These are phyloP conservation scores for Apiospora saccharicola DNA, from an alignment of 2,329 filamentous ascomycete species.

Conservation along the genomic window DNA sequence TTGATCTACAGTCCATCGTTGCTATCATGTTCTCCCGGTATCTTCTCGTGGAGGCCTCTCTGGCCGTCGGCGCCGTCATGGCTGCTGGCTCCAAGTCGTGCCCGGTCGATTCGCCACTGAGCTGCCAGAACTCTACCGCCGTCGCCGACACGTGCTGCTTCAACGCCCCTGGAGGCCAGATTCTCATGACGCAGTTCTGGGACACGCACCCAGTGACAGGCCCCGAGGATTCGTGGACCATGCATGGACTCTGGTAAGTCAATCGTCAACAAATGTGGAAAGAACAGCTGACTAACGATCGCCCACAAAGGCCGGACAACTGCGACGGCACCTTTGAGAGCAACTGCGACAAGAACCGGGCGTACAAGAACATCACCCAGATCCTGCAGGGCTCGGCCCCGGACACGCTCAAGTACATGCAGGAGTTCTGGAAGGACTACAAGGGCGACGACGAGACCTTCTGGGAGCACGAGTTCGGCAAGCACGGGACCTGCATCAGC, in stretches of 20 bases:
- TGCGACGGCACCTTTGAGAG: conserved; percentile 75
- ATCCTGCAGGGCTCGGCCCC: conserved; percentile 56
- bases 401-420: conserved; percentile 69
- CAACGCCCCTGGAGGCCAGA: conserved; percentile 73
- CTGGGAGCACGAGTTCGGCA: conserved; percentile 79
- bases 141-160: conserved; percentile 73
- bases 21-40: conserved; percentile 11
- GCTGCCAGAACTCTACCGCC: conserved; percentile 47
- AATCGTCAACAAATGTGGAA: not conserved
- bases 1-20: not conserved
- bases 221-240: conserved; percentile 74
- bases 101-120: conserved; percentile 49
- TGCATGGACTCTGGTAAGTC: conserved; percentile 68
- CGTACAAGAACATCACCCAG: conserved; percentile 69
- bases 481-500: conserved; percentile 77
- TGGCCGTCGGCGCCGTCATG: conserved; percentile 22
- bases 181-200: conserved; percentile 82
- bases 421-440: conserved; percentile 75
- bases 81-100: conserved; percentile 37
- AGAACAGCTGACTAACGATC: not conserved
- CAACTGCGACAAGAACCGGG: conserved; percentile 68
- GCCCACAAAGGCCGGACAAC: conserved; percentile 60
- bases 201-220: conserved; percentile 71
- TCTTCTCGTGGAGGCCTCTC: conserved; percentile 4
- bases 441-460: conserved; percentile 68